Base-by-base conservation (phyloP, 257 asterid species). In the Henckelia pumila region DNA sequence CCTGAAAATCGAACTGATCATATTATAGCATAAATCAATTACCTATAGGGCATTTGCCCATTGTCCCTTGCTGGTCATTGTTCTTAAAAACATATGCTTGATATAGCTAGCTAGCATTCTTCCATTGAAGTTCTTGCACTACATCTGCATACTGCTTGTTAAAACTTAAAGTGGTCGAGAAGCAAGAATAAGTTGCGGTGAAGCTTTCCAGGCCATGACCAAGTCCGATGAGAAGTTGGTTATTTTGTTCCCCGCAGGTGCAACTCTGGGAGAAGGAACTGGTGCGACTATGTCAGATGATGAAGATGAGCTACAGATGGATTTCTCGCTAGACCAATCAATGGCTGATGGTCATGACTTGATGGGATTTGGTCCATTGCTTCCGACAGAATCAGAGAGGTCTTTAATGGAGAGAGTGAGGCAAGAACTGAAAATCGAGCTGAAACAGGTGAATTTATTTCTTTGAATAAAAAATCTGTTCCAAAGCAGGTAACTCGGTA, bases 241-340 rank as follows among this genome's bases (percentile, higher is more conserved):
- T n/a, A 30, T 53, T 59, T 71, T 7, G n/a, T 57, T 5, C 61
- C 24, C 20, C 20, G 63, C 74, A 92, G 97, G 97, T 77, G 77
- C 84, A 53, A 80, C 82, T 20, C 79, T 89, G 8, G 90, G 92
- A 17, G 98, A 92, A 80, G 97, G 97, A 71, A 83, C 73, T 7
- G 97, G 96, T 22, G 98, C 88, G 59, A 89, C 96, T 9, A 92
- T 89, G 98, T 93, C 98, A 0, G 98, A 93, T 28, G 98, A 89
- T 70, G 98, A 93, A 56, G 98, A 89, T 57, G 96, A 89, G 60
- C 52, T 78, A 68, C 88, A 80, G 66, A 84, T 84, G 91, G 98
- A 90, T 67, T 86, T 77, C 79, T 78, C 89, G n/a, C 55, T 88
- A 4, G 97, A 88, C 52, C 96, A 90, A 71, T 83, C 97, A 0